phyloP scores from a whole-genome alignment of 1,284 basidiomycete genomes.

The Marasmius oreades region DNA sequence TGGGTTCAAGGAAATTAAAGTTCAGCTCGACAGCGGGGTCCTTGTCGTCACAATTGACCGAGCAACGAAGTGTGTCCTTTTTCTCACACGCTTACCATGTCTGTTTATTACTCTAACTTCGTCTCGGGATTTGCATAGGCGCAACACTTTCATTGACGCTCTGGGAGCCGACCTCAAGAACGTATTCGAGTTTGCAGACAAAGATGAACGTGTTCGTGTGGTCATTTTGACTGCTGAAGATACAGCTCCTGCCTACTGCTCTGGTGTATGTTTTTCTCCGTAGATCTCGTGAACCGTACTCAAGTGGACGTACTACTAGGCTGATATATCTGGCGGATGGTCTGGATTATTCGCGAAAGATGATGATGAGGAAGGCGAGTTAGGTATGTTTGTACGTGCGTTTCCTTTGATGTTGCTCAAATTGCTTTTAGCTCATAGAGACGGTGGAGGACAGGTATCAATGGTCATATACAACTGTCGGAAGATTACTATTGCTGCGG shows the following conservation, averaged over 20 bases:
- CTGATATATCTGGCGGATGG: constrained; percentile 45
- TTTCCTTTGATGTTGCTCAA: neutral
- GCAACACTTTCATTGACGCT: constrained; percentile 38
- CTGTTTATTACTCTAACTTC: neutral
- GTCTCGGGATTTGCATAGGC: constrained; percentile 24
- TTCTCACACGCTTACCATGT: neutral
- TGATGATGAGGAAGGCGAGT: constrained; percentile 37
- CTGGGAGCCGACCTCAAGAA: constrained; percentile 37
- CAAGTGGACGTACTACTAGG: constrained; percentile 32
- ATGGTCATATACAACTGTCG: constrained; percentile 49
- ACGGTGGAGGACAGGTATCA: constrained; percentile 43
- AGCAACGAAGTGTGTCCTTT: constrained; percentile 38
- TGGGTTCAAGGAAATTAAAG: constrained; percentile 38
- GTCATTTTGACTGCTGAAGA: constrained; percentile 50
- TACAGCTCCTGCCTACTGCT: constrained; percentile 49
- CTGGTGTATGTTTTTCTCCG: constrained; percentile 37
- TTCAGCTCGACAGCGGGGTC: constrained; percentile 38
- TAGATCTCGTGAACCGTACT: neutral
- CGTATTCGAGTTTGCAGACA: constrained; percentile 44
- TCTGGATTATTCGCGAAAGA: constrained; percentile 32
- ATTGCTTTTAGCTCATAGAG: constrained; percentile 39
- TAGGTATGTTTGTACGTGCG: neutral
- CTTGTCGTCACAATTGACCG: constrained; percentile 41
- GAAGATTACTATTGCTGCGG: constrained; percentile 54
- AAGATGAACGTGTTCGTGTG: constrained; percentile 48